Evolutionary conservation across 1,284 basidiomycete genomes (phyloP).

Genomic region (Polyporus tsugae): DNA sequence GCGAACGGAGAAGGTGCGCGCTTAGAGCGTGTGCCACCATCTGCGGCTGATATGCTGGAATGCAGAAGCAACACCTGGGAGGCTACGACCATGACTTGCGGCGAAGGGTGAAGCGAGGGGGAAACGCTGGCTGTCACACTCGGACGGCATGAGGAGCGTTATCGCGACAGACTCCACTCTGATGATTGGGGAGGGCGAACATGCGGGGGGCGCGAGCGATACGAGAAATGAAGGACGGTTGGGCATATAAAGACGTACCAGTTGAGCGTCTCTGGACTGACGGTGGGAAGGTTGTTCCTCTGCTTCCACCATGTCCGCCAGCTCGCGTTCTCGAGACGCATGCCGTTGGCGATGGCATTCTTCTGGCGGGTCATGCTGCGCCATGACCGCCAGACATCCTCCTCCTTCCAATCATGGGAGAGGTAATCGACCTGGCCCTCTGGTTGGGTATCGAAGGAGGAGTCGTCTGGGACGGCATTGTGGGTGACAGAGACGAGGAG

Average conservation of each 20-base stretch:
- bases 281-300: constrained; percentile 94
- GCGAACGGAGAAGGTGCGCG: background rate
- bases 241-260: constrained; percentile 74
- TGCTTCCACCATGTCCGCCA: constrained; percentile 99
- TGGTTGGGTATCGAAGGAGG: constrained; percentile 68
- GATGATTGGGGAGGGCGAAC: constrained; percentile 24
- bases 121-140: constrained; percentile 1
- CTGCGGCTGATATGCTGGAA: background rate
- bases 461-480: constrained; percentile 70
- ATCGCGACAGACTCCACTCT: constrained; percentile 22
- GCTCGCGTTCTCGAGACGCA: constrained; percentile 95
- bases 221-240: constrained; percentile 30
- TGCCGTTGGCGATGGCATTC: constrained; percentile 97
- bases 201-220: constrained; percentile 13
- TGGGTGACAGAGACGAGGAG: constrained; percentile 70
- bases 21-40: background rate
- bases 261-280: constrained; percentile 97
- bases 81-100: background rate
- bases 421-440: constrained; percentile 84
- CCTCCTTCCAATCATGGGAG: constrained; percentile 96
- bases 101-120: background rate
- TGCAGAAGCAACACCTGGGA: constrained; percentile 16
- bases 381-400: constrained; percentile 99
- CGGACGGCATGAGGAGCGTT: constrained; percentile 22
- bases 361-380: constrained; percentile 98